Conservation (phyloP, 2,329 filamentous ascomycete species). For the Dothistroma pini region DNA sequence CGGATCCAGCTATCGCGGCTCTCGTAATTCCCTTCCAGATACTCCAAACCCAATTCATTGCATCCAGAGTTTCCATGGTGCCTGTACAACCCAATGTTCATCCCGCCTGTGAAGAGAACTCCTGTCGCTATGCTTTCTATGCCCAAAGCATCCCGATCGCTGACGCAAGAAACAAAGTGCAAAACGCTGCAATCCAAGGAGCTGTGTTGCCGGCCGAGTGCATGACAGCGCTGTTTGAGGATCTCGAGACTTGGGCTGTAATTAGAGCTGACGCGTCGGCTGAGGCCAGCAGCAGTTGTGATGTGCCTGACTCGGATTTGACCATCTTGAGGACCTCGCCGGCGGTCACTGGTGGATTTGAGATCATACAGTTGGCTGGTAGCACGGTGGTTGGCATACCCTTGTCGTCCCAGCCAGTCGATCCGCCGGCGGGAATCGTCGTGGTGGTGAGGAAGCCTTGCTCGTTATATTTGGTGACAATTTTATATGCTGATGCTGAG, state of each 20-base stretch:
- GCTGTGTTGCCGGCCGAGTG: neutral
- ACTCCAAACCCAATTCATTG: conserved; percentile 8
- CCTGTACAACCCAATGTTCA: conserved; percentile 13
- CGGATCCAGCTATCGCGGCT: neutral
- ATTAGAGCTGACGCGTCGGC: conserved; percentile 16
- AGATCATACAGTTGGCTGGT: conserved; percentile 21
- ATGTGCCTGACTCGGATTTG: conserved; percentile 1
- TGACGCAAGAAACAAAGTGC: conserved; percentile 19
- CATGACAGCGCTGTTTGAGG: neutral
- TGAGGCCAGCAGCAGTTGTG: conserved; percentile 16
- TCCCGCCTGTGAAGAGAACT: conserved; percentile 3
- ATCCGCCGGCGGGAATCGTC: conserved; percentile 38
- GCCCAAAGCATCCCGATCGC: conserved; percentile 11
- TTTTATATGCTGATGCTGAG: conserved; percentile 40
- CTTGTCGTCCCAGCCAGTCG: conserved; percentile 45
- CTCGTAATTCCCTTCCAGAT: neutral
- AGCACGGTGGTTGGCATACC: conserved; percentile 44
- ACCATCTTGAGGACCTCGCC: conserved; percentile 14
- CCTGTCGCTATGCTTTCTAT: conserved; percentile 15
- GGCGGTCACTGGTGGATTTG: conserved; percentile 7
- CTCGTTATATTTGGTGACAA: conserved; percentile 47
- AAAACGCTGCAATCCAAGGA: conserved; percentile 11
- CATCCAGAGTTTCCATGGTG: conserved; percentile 8
- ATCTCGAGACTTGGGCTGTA: conserved; percentile 13
- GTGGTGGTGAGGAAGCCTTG: conserved; percentile 50